These are phyloP conservation scores for Apiotrichum sp. DNA, from an alignment of 1,284 basidiomycete species.

Conservation along the genomic window DNA sequence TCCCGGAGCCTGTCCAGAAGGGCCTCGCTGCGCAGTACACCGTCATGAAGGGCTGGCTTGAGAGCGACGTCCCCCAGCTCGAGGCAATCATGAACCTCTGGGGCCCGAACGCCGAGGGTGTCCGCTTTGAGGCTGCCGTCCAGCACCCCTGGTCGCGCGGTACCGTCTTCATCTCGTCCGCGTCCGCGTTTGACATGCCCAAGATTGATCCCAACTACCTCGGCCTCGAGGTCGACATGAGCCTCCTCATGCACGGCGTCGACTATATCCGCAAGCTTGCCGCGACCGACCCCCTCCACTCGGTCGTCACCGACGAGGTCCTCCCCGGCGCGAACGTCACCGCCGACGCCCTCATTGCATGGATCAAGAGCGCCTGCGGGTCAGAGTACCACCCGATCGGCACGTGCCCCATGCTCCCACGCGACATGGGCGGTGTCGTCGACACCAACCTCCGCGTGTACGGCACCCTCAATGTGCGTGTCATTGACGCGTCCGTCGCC, in stretches of 20 bases:
- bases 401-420: conserved; percentile 60
- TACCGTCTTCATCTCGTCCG: conserved; percentile 52
- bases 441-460: conserved; percentile 59
- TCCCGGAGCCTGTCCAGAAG: conserved; percentile 36
- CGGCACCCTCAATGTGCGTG: conserved; percentile 52
- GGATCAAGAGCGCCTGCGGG: conserved; percentile 34
- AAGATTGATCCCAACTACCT: conserved; percentile 61
- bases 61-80: conserved; percentile 36
- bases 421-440: conserved; percentile 59
- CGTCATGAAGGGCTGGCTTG: conserved; percentile 35
- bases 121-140: conserved; percentile 35
- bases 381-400: conserved; percentile 56
- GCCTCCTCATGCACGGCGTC: conserved; percentile 32
- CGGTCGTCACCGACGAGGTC: conserved; percentile 29
- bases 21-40: conserved; percentile 38
- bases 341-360: neutral
- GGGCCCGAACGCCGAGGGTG: conserved; percentile 17
- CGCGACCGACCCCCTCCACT: conserved; percentile 28
- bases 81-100: conserved; percentile 45
- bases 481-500: conserved; percentile 48
- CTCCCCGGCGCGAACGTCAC: conserved; percentile 13
- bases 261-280: conserved; percentile 37
- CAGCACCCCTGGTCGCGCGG: conserved; percentile 48
- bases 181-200: conserved; percentile 55
- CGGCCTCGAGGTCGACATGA: conserved; percentile 38